Conservation (phyloP, 805 yeast genomes). For the Metschnikowia corniflorae region DNA sequence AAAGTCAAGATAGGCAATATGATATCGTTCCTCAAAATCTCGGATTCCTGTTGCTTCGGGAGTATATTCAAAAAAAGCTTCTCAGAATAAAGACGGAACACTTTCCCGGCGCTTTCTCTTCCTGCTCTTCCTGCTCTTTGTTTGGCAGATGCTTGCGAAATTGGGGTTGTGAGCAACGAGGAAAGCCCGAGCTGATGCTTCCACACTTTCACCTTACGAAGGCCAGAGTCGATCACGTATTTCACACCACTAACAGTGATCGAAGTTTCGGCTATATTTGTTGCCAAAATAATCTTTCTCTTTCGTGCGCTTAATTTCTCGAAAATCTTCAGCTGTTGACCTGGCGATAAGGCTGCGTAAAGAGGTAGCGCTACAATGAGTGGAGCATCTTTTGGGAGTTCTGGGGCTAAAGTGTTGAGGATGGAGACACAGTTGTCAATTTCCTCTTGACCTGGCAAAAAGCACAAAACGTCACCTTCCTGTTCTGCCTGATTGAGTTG, state of each 20-base stretch:
- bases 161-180: slow-evolving; percentile 87
- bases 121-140: slow-evolving; percentile 99
- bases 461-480: slow-evolving; percentile 87
- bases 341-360: slow-evolving; percentile 90
- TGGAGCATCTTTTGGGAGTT: slow-evolving; percentile 73
- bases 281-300: slow-evolving; percentile 85
- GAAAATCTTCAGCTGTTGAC: slow-evolving; percentile 79
- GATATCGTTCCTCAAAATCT: slow-evolving; percentile 82
- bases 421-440: slow-evolving; percentile 78
- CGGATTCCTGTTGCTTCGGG: slow-evolving; percentile 85
- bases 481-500: slow-evolving; percentile 79
- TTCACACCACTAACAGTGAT: slow-evolving; percentile 92
- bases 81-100: slow-evolving; percentile 80
- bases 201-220: slow-evolving; percentile 93
- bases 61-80: slow-evolving; percentile 53
- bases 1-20: slow-evolving; percentile 80
- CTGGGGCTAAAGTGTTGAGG: slow-evolving; percentile 57
- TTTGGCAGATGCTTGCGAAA: slow-evolving; percentile 89
- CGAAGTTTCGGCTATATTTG: slow-evolving; percentile 97
- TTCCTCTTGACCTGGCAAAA: slow-evolving; percentile 96
- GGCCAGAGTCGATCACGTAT: slow-evolving; percentile 89
- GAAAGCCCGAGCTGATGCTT: slow-evolving; percentile 88
- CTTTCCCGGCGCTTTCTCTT: slow-evolving; percentile 87
- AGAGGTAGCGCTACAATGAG: slow-evolving; percentile 73
- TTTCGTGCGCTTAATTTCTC: slow-evolving; percentile 56